Evolutionary conservation across 345 rosid species (phyloP), one percentile per base, ranked within the genome.

Genomic region (Iberis pinnata): DNA sequence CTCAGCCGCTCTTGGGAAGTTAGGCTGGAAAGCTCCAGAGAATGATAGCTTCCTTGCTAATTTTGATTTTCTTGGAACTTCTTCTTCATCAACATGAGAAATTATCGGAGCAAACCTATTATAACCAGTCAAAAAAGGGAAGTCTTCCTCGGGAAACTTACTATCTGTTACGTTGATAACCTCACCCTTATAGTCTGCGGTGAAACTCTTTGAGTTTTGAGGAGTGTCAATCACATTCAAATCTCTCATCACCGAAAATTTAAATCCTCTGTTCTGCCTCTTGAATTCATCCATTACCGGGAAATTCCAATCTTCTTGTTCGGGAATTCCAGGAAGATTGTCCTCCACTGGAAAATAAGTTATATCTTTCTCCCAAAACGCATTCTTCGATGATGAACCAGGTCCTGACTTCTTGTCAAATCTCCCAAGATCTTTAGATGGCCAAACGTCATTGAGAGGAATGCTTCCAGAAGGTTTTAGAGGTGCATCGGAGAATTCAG

Each of bases 11-110:
- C 64, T 69, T 25, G 82, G 83, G 63, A 80, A 77, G 68, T 43
- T 59, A 11, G 56, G 78, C 57, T 48, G 57, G 60, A 64, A 43
- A 65, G 63, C 50, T 53, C 35, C 72, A 39, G 52, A 61, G 55
- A 70, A 84, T 52, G 86, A 75, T 71, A 77, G 43, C 73, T 72
- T 79, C 67, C 92, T 74, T 11, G 69, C 75, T 46, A 58, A 58
- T 56, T 67, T 74, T 25, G 82, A 58, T 70, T 70, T 77, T 56
- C 70, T 78, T 31, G 50, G 59, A 31, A 73, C 60, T 53, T 76
- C 71, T 47, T 77, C 73, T 18, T 70, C 52, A 65, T 67, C 72
- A 45, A 47, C 64, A 61, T 75, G 80, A 58, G 75, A 73, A 39
- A 58, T 64, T 50, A 51, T 66, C 48, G 75, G 64, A 51, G 75